These are phyloP conservation scores for Jamesozyma lodderae DNA, from an alignment of 805 yeast species.

Conservation along the genomic window DNA sequence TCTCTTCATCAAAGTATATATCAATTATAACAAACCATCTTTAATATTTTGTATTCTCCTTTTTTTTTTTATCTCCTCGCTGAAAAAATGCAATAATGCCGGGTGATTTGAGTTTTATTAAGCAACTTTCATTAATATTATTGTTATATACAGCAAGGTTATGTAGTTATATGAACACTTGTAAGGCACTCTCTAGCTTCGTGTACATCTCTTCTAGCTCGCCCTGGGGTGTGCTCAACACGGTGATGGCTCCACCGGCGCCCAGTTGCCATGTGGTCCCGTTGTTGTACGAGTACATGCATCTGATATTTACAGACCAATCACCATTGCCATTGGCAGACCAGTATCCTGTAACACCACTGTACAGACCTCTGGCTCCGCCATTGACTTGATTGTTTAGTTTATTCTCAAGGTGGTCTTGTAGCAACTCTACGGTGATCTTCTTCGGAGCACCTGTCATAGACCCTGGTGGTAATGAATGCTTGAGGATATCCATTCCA, in stretches of 20 bases:
- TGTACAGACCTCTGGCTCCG: constrained; percentile 64
- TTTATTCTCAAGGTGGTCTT: constrained; percentile 30
- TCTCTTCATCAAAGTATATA: no score
- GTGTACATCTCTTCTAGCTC: constrained; percentile 90
- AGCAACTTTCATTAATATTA: neutral
- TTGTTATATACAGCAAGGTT: neutral
- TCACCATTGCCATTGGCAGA: constrained; percentile 78
- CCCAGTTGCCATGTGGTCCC: constrained; percentile 70
- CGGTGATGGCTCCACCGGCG: constrained; percentile 97
- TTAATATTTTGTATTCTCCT: neutral
- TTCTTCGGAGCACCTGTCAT: constrained; percentile 99
- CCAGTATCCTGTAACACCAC: constrained; percentile 96
- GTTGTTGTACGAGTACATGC: constrained; percentile 56
- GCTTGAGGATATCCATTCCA: constrained; percentile 72
- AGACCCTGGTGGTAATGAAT: constrained; percentile 92
- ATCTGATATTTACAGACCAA: constrained; percentile 92
- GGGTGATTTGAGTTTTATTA: no score
- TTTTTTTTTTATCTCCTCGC: neutral
- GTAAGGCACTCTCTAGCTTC: constrained; percentile 73
- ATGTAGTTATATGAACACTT: constrained; percentile 40
- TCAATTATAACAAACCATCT: no score
- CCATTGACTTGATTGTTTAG: constrained; percentile 27
- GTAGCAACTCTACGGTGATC: constrained; percentile 78
- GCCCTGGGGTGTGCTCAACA: constrained; percentile 67
- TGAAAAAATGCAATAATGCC: no score